Base-by-base conservation (phyloP, 2,329 filamentous ascomycete species). In the Podosphaera fusca region DNA sequence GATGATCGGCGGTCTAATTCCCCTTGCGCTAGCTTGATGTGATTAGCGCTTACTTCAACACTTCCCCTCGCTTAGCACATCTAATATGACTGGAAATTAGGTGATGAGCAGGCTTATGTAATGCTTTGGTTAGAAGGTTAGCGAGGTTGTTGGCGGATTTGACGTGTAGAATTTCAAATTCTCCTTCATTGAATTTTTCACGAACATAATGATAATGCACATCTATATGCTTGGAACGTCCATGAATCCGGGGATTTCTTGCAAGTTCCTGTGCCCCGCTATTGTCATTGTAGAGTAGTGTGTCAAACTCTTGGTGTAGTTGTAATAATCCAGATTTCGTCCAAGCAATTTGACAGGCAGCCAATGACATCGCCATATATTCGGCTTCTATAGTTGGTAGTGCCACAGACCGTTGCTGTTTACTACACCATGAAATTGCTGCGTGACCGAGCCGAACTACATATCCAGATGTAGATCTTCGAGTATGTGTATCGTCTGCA, bases 31-130 rank as follows among this genome's bases (percentile, higher is more conserved):
- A 21, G 21, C 21, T 21, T 21, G 21, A 21, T 21, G 21, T 21
- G 21, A 21, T 21, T 21, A 21, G 21, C 21, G 21, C 21, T n/a
- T n/a, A n/a, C n/a, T n/a, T n/a, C n/a, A n/a, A n/a, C n/a, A n/a
- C n/a, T 52, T 52, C 30, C 50, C 29, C 50, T 52, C 50, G 30
- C 50, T 52, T 33, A 52, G 50, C 50, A 52, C 30, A 52, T 52
- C 50, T 52, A 10, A 35, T 35, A 35, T 33, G 50, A n/a, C 33
- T 52, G 33, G 31, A 34, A 34, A 52, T 5, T 52, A 29, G 50
- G 33, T 33, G 31, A 35, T 52, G 31, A 52, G 30, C 50, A 52
- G 50, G 5, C 33, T 33, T 35, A 7, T 29, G 2, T 3, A 52
- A 31, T 5, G 30, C 50, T 52, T 52, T 35, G 7, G 50, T 35